Base-by-base conservation (phyloP, 73 alveolate genomes). In the Paramecium pentaurelia region DNA sequence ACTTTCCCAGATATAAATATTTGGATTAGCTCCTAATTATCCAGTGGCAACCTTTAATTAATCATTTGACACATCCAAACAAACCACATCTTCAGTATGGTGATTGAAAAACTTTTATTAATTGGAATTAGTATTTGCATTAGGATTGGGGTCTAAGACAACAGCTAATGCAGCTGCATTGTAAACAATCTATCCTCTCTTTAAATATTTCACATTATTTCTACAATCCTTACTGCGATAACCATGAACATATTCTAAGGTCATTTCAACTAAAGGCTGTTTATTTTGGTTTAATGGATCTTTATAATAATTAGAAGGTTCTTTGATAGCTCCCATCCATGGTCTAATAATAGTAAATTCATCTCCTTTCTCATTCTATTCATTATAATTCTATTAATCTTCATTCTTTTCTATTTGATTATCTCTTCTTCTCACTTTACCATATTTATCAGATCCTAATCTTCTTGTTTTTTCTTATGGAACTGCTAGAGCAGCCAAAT, bases 201-300 rank as follows among this genome's bases (percentile, higher is more conserved):
- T 92, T 38, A 98, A 80, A 34, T 93, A 96, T 77, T 95, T 92
- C 25, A 97, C 71, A 75, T 97, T 98, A 93, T 98, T 97, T 86
- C 95, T 96, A 44, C 98, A 97, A 95, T 98, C 99, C 93, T 96
- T 97, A 34, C 97, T 96, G 92, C 99, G 93, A 92, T 97, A 98
- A 27, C 99, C 99, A 95, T 95, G 96, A 34, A 97, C 98, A 95
- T 96, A 93, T 86, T 93, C 98, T 25, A 97, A 93, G 6, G 92
- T 95, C 12, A 98, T 14, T 44, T 97, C 92, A n/a, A 98, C 18
- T 60, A 97, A 92, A 71, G 99, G 99, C 18, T 98, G 96, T n/a
- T 85, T 91, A 4, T 92, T 97, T 83, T 94, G 93, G 58, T 96
- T 94, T 2, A 80, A 20, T 14, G 97, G 97, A 20, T 96, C 95